Evolutionary conservation across 495 filamentous ascomycete species (phyloP).

Genomic region (Daldinia concentrica): DNA sequence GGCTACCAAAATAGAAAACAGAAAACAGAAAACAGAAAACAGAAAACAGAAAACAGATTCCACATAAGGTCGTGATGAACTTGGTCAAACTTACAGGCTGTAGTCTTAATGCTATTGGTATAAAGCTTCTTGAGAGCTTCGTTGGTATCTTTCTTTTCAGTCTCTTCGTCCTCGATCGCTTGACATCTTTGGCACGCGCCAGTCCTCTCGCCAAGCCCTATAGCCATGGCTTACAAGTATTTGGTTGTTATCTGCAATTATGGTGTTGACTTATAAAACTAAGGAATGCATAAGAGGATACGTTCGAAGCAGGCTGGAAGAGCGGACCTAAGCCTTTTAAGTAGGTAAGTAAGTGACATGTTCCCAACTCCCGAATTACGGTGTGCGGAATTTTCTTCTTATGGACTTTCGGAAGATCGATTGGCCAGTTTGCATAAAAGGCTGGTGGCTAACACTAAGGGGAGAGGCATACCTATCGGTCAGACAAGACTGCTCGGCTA

Average conservation of each 20-base stretch:
- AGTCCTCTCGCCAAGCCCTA: constrained; percentile 19
- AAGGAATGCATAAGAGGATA: constrained; percentile 14
- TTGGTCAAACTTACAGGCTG: constrained; percentile 18
- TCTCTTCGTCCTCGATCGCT: constrained; percentile 42
- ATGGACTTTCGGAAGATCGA: constrained; percentile 35
- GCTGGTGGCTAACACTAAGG: constrained; percentile 23
- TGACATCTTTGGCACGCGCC: constrained; percentile 37
- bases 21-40: no score
- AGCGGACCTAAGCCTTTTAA: constrained; percentile 30
- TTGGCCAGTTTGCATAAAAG: constrained; percentile 31
- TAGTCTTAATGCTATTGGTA: not conserved
- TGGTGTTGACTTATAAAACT: constrained; percentile 4
- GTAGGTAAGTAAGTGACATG: constrained; percentile 27
- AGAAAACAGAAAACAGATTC: not conserved
- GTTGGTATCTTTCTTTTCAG: constrained; percentile 22
- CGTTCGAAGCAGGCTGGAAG: not conserved
- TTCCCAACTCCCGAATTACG: constrained; percentile 27
- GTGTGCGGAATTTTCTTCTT: constrained; percentile 37
- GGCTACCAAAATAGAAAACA: no score
- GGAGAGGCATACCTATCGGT: constrained; percentile 18
- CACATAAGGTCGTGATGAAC: not conserved
- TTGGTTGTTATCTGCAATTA: not conserved
- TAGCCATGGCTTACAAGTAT: constrained; percentile 31
- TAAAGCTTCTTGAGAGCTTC: constrained; percentile 7
- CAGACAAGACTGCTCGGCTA: constrained; percentile 7